These are phyloP conservation scores for Ustilago nuda DNA, from an alignment of 1,284 basidiomycete species.

Conservation along the genomic window DNA sequence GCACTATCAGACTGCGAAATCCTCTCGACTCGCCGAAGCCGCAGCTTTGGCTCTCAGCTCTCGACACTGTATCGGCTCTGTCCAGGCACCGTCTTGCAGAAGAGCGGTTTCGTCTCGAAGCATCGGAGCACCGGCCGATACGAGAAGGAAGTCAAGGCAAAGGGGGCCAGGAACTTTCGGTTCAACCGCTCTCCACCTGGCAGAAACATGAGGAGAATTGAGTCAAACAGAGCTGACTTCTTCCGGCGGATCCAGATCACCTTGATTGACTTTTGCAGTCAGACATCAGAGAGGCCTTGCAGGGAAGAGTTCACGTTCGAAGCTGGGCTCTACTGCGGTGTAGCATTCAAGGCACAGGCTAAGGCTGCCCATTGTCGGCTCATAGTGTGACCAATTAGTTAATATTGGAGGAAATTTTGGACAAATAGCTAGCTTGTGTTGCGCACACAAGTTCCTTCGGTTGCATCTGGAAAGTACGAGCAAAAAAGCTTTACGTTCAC, in stretches of 20 bases:
- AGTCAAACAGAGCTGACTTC: not conserved
- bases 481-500: not conserved
- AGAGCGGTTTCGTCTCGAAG: no score
- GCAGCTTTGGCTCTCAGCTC: no score
- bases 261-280: not conserved
- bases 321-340: not conserved
- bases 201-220: no score
- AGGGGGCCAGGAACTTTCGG: no score
- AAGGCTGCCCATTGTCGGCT: not conserved
- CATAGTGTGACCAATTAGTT: not conserved
- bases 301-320: not conserved
- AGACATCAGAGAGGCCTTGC: not conserved
- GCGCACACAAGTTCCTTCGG: conserved; percentile 6
- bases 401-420: not conserved
- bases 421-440: conserved; percentile 2
- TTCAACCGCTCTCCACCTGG: no score
- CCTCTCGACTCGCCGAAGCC: no score
- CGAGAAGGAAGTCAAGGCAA: no score
- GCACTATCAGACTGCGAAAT: no score
- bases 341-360: not conserved
- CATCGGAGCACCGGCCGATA: no score
- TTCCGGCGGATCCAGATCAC: not conserved
- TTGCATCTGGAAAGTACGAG: conserved; percentile 7
- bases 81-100: no score
- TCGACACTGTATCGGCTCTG: no score